Conservation (phyloP, 1,139 yeast species). For the Pichia sp. region DNA sequence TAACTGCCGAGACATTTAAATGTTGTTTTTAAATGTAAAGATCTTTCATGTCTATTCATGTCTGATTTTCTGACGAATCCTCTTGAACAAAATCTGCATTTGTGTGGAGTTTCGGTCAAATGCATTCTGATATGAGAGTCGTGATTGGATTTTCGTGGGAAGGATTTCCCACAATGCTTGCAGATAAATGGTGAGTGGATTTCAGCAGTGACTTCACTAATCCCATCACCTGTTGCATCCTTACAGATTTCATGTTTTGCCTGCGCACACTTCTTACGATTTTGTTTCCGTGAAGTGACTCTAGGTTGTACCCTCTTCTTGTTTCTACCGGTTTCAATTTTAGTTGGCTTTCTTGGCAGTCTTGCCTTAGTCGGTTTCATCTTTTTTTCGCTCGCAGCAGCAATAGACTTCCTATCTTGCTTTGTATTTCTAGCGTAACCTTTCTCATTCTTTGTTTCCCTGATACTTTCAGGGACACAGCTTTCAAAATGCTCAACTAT, state of each 20-base stretch:
- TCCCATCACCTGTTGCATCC: neutral
- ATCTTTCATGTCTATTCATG: slow-evolving; percentile 84
- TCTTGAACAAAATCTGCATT: slow-evolving; percentile 80
- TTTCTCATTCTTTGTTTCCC: no score
- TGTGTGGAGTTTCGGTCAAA: slow-evolving; percentile 87
- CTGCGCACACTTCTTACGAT: no score
- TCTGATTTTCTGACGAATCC: slow-evolving; percentile 97
- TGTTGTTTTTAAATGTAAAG: slow-evolving; percentile 85
- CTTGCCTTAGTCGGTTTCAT: no score
- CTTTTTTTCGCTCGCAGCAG: no score
- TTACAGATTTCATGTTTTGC: neutral
- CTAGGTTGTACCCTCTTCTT: no score
- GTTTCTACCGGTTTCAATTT: no score
- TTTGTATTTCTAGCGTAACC: no score
- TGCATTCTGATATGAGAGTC: slow-evolving; percentile 90
- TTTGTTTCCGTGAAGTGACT: no score
- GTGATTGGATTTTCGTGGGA: slow-evolving; percentile 87
- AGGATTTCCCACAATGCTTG: slow-evolving; percentile 73
- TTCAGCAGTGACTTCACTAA: neutral
- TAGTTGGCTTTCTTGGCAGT: no score
- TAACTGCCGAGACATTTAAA: slow-evolving; percentile 66
- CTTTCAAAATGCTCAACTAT: no score
- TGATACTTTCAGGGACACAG: no score
- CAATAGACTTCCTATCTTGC: no score
- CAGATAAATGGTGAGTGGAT: slow-evolving; percentile 49